Evolutionary conservation across 371 early-diverging fungal genomes (phyloP), one percentile per base, ranked within the genome.

Genomic region (Fennellomyces sp.): DNA sequence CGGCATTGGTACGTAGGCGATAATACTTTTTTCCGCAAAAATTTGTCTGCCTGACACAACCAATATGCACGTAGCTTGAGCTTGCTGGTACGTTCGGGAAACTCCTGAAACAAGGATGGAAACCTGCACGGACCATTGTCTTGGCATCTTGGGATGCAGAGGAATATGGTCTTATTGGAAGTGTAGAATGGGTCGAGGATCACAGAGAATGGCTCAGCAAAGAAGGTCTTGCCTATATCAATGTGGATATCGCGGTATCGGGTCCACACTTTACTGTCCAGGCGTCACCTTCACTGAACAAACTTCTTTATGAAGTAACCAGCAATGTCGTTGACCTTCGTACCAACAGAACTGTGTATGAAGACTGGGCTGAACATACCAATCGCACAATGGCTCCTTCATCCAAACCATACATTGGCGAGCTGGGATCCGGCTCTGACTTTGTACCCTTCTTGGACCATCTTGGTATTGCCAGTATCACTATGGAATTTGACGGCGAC

Each of bases 101-200:
- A 56, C 70, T 87, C 39, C 61, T 72, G 29, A 72, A 76, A 61
- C 60, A 66, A 10, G 87, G 87, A 11, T 87, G 87, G 87, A 71
- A 75, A 12, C 87, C 87, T 7, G 74, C 77, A 8, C 76, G 87
- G 25, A 81, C 85, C 21, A 80, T 87, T 28, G 55, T 83, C 19
- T 65, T 87, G n/a, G 83, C 80, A 8, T 81, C 81, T 23, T 87
- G 87, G 87, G 87, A 87, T 63, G 86, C 74, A 23, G 86, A 83
- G 55, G 87, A 86, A 51, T 84, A 84, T 65, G 78, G 84, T n/a
- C n/a, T n/a, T n/a, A 8, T 28, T 58, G 10, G 55, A n/a, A n/a
- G n/a, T n/a, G n/a, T n/a, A n/a, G n/a, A 87, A 62, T 87, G 80
- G 80, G 87, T 84, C 3, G 87, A 87, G 52, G 79, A 85, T 27